A percentile compares a stretch with the other conserved stretches of the same genome.
Evolutionary conservation across 1,284 basidiomycete species (phyloP).

Genomic region (Cryptococcus maquisensis): DNA sequence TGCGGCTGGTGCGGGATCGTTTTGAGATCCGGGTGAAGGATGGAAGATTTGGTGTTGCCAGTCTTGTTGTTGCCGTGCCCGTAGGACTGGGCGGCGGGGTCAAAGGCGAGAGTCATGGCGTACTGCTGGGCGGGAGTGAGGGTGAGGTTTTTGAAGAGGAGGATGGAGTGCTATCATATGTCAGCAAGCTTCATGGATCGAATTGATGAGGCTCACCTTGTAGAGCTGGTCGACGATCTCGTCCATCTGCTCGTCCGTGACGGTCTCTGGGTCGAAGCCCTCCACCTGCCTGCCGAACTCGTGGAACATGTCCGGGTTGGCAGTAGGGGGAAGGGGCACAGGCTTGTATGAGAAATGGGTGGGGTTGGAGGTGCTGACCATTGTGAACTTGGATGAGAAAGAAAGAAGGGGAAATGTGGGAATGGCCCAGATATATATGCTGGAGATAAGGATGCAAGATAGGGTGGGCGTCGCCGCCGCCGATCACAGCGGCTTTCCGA

Average conservation of each 20-base stretch:
- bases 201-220: constrained; percentile 51
- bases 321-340: constrained; percentile 60
- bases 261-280: constrained; percentile 58
- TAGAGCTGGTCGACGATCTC: constrained; percentile 63
- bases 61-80: constrained; percentile 83
- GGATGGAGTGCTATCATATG: constrained; percentile 59
- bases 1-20: constrained; percentile 78
- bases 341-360: constrained; percentile 41
- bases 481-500: background rate
- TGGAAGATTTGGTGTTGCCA: constrained; percentile 64
- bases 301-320: constrained; percentile 57
- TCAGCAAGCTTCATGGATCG: background rate
- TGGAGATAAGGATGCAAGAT: background rate
- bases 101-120: constrained; percentile 73
- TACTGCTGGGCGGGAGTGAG: constrained; percentile 78
- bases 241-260: constrained; percentile 56
- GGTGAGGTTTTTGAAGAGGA: constrained; percentile 66
- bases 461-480: background rate
- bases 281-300: constrained; percentile 64
- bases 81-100: constrained; percentile 66
- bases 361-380: constrained; percentile 9
- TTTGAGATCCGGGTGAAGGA: constrained; percentile 78
- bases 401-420: background rate
- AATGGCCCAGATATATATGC: background rate
- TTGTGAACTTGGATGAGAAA: background rate